Evolutionary conservation across 805 yeast genomes (phyloP).

Genomic region (Kuraishia piskuri): DNA sequence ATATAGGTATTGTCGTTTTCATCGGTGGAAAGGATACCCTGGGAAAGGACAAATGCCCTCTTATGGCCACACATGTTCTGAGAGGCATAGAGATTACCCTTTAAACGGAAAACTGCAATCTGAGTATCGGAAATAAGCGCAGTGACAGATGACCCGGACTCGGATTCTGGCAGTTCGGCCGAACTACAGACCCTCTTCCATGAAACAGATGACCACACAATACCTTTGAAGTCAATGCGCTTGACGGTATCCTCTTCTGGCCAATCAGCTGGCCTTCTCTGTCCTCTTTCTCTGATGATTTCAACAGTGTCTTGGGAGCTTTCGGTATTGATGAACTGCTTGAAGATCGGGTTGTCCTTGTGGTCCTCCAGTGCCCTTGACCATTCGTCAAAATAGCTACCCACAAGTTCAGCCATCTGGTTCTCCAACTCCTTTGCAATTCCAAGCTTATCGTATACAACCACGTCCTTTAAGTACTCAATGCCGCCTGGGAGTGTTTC

Average conservation of each 20-base stretch:
- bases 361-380: conserved; percentile 16
- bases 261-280: conserved; percentile 28
- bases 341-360: conserved; percentile 18
- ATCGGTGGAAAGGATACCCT: conserved; percentile 25
- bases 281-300: conserved; percentile 26
- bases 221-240: conserved; percentile 18
- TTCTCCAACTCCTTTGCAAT: conserved; percentile 23
- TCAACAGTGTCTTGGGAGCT: conserved; percentile 21
- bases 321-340: conserved; percentile 24
- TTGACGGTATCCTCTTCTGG: conserved; percentile 15
- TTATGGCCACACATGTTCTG: conserved; percentile 33
- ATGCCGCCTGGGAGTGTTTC: conserved; percentile 27
- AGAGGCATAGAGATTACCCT: conserved; percentile 25
- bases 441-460: conserved; percentile 26
- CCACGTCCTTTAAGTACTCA: conserved; percentile 24
- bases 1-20: conserved; percentile 21
- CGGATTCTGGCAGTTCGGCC: conserved; percentile 17
- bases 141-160: conserved; percentile 24
- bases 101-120: conserved; percentile 24
- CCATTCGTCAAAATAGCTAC: conserved; percentile 29
- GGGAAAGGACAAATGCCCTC: conserved; percentile 27
- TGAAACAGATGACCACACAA: conserved; percentile 22
- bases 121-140: conserved; percentile 26
- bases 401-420: conserved; percentile 24
- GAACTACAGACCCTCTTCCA: conserved; percentile 22